Percentiles rank a stretch among this genome's conserved stretches.
Conservation (phyloP, 2,329 filamentous ascomycete species). For the Exophiala viscosa region DNA sequence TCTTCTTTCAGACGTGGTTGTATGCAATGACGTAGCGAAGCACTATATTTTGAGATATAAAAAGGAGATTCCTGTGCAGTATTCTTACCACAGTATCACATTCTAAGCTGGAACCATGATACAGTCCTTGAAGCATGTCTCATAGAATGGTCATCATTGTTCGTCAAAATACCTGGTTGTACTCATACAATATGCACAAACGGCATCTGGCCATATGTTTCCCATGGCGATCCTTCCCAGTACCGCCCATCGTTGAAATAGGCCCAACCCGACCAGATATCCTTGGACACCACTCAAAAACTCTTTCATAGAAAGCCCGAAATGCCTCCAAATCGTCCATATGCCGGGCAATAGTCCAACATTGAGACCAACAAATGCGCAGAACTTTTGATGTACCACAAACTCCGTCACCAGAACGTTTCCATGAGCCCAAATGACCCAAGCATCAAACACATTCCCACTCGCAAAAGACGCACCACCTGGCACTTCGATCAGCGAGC, state of each 20-base stretch:
- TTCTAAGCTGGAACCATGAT: no score
- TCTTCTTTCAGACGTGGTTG: no score
- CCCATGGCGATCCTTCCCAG: not conserved
- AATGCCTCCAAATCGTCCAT: not conserved
- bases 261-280: not conserved
- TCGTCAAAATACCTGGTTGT: not conserved
- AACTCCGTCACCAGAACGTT: not conserved
- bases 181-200: not conserved
- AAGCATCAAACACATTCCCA: constrained; percentile 60
- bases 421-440: not conserved
- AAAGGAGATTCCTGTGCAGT: no score
- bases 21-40: no score
- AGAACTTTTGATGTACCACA: not conserved
- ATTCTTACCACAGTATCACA: no score
- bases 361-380: not conserved
- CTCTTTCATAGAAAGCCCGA: not conserved
- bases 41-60: no score
- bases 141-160: not conserved
- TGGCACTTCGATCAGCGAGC: constrained; percentile 60
- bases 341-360: not conserved
- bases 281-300: not conserved
- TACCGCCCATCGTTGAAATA: not conserved
- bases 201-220: not conserved
- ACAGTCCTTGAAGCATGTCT: no score
- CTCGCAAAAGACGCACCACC: constrained; percentile 68